Base-by-base conservation (phyloP, 2,329 filamentous ascomycete species). In the Aspergillus sp. region DNA sequence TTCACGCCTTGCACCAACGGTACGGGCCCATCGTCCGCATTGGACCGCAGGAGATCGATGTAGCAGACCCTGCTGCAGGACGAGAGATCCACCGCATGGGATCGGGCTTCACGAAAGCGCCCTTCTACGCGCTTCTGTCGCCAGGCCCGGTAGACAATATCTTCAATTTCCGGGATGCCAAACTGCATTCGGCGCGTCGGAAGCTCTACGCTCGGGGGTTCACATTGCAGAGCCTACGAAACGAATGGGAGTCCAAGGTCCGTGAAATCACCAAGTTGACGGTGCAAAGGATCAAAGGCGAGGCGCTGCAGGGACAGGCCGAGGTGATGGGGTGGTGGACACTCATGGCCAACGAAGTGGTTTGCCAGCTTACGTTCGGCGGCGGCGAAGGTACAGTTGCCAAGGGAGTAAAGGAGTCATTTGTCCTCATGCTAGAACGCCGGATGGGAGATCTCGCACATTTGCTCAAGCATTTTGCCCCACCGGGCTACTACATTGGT, bases 1-100 rank as follows among this genome's bases (percentile, higher is more conserved):
- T 68, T 39, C 60, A 69, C 40, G 15, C 47, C 9, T 52, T 70
- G 6, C 65, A 70, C 44, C 48, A 62, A 17, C 59, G 39, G 52
- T 68, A 69, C 60, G 67, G 68, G n/a, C 60, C 63, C 1, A 55
- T 69, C 14, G 68, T 70, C 5, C 63, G 66, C 4, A 52, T 70
- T 27, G 50, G 54, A 11, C 67, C 69, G 6, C 43, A 60, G 23
- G 65, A 70, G 37, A 58, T 70, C 19, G 50, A 53, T 17, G 40
- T 53, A 6, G 39, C 40, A 35, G 50, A 53, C 5, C 27, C 40
- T 6, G 50, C 19, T 3, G 24, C 19, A 8, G 39, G 39, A 14
- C 23, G 50, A 4, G 40, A 53, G 27, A 53, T 53, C 8, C 50
- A 53, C 24, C 50, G 50, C n/a, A 53, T 53, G 40, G 50, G 40